Percentiles rank a stretch among this genome's conserved stretches.
phyloP scores from a whole-genome alignment of 495 filamentous ascomycete species.

The Cryomyces minteri region DNA sequence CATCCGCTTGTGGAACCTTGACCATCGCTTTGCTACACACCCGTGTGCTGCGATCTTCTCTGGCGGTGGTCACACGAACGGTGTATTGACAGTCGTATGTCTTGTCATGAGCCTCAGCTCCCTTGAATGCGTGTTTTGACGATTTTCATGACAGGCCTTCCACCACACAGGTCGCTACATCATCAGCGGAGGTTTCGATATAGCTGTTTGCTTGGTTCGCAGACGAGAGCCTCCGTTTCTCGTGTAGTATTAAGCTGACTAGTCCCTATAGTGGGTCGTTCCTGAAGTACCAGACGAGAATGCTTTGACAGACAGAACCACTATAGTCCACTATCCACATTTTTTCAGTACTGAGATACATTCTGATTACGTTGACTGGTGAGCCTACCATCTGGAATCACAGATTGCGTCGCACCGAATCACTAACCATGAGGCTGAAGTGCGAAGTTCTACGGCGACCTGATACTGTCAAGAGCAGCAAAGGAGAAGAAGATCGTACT shows the following conservation, averaged over 20 bases:
- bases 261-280: slow-evolving; percentile 37
- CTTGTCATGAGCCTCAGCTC: slow-evolving; percentile 1
- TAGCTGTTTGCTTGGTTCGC: slow-evolving; percentile 45
- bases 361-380: slow-evolving; percentile 51
- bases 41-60: slow-evolving; percentile 41
- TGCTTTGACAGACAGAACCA: slow-evolving; percentile 28
- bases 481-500: slow-evolving; percentile 47
- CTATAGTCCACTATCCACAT: slow-evolving; percentile 45
- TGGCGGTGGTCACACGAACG: slow-evolving; percentile 33
- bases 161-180: slow-evolving; percentile 48
- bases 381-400: slow-evolving; percentile 3
- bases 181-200: slow-evolving; percentile 47
- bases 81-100: slow-evolving; percentile 40
- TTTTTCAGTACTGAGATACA: slow-evolving; percentile 55
- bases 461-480: slow-evolving; percentile 46
- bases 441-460: slow-evolving; percentile 45
- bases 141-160: slow-evolving; percentile 29
- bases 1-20: slow-evolving; percentile 51
- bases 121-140: not conserved
- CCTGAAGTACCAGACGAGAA: slow-evolving; percentile 34
- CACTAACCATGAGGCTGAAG: slow-evolving; percentile 13
- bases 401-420: not conserved
- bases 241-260: slow-evolving; percentile 8
- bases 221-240: not conserved
- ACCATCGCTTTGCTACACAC: slow-evolving; percentile 32